Evolutionary conservation across 2,329 filamentous ascomycete genomes (phyloP).

Genomic region (Cercospora canescens): DNA sequence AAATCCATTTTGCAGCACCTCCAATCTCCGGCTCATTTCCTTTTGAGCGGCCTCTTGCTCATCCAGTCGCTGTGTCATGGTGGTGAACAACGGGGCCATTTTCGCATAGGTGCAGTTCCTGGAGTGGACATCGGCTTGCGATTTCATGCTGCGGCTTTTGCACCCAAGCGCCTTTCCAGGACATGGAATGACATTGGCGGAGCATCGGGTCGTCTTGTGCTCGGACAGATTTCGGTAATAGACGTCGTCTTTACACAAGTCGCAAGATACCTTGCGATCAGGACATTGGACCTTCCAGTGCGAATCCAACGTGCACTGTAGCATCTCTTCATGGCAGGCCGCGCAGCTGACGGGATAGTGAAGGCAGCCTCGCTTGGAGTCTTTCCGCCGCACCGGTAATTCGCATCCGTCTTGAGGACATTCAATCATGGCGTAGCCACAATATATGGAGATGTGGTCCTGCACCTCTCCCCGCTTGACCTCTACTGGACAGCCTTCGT

Average conservation of each 20-base stretch:
- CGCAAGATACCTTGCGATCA: slow-evolving; percentile 48
- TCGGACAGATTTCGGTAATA: slow-evolving; percentile 43
- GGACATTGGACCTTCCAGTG: slow-evolving; percentile 48
- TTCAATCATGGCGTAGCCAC: slow-evolving; percentile 54
- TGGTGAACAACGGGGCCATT: slow-evolving; percentile 46
- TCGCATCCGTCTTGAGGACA: slow-evolving; percentile 54
- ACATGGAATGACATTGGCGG: slow-evolving; percentile 45
- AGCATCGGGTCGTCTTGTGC: slow-evolving; percentile 45
- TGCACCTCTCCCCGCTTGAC: slow-evolving; percentile 58
- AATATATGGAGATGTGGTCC: slow-evolving; percentile 62
- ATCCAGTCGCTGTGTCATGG: slow-evolving; percentile 45
- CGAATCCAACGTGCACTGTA: slow-evolving; percentile 54
- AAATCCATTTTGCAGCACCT: slow-evolving; percentile 48
- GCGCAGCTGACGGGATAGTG: slow-evolving; percentile 56
- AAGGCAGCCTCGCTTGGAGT: slow-evolving; percentile 55
- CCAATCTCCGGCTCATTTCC: slow-evolving; percentile 44
- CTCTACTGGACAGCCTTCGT: slow-evolving; percentile 55
- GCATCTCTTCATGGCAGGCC: slow-evolving; percentile 54
- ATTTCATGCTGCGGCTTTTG: slow-evolving; percentile 40
- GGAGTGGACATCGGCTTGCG: slow-evolving; percentile 42
- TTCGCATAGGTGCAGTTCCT: slow-evolving; percentile 47
- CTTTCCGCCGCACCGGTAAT: slow-evolving; percentile 55
- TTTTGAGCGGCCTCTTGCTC: slow-evolving; percentile 46
- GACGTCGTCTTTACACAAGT: slow-evolving; percentile 43
- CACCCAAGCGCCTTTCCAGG: slow-evolving; percentile 48